Percentiles rank a stretch among this genome's conserved stretches.
Evolutionary conservation across 305 asterid genomes (phyloP).

Genomic region (Lippia alba): DNA sequence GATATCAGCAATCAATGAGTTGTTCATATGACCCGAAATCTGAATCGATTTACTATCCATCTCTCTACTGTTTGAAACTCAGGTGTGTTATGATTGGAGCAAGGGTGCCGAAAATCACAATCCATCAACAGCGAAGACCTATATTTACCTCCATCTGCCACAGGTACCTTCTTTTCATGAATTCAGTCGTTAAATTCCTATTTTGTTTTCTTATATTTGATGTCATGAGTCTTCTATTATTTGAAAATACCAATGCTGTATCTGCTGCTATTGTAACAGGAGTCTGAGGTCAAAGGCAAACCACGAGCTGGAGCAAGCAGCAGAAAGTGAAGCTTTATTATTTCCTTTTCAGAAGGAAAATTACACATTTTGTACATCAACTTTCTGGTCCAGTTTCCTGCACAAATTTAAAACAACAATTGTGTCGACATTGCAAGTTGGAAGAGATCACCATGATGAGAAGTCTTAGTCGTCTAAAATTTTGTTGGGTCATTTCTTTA

Average conservation of each 20-base stretch:
- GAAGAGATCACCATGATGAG: too few relatives aligned
- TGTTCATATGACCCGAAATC: not conserved
- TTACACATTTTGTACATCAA: constrained; percentile 28
- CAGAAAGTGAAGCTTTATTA: constrained; percentile 56
- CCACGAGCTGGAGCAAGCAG: constrained; percentile 64
- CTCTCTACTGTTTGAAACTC: constrained; percentile 16
- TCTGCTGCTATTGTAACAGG: constrained; percentile 50
- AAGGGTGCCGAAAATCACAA: constrained; percentile 98
- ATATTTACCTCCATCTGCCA: constrained; percentile 74
- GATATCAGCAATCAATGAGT: not conserved
- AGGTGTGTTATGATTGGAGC: constrained; percentile 98
- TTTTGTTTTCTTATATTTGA: not conserved
- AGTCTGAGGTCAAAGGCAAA: constrained; percentile 84
- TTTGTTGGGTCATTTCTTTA: constrained; percentile 6
- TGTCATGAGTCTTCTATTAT: not conserved
- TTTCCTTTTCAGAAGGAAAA: constrained; percentile 26
- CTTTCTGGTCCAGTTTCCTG: not conserved
- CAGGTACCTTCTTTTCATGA: constrained; percentile 53
- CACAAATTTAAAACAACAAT: not conserved
- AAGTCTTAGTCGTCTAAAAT: not conserved
- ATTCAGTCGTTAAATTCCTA: not conserved
- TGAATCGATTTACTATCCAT: constrained; percentile 1
- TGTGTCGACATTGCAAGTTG: too few relatives aligned
- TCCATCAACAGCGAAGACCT: constrained; percentile 81
- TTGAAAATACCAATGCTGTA: not conserved